Conservation (phyloP, 2,329 filamentous ascomycete genomes). For the Zymoseptoria passerinii region DNA sequence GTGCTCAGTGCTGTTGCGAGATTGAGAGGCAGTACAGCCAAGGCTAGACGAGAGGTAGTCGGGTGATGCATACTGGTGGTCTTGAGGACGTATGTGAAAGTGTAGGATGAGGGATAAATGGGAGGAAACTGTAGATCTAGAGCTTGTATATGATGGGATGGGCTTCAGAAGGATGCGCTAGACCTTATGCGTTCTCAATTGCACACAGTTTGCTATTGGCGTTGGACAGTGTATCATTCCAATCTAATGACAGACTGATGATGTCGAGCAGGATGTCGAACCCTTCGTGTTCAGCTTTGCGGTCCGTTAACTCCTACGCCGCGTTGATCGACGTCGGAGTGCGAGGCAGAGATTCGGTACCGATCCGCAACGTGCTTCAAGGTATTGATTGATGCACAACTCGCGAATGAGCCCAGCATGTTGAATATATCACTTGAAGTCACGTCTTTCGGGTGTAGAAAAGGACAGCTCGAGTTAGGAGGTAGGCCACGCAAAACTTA, state of each 20-base stretch:
- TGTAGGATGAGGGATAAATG: not conserved
- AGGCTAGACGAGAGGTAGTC: not conserved
- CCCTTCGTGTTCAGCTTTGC: not conserved
- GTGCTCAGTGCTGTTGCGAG: not conserved
- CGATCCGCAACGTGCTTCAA: not conserved
- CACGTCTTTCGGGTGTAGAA: not conserved
- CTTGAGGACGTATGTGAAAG: not conserved
- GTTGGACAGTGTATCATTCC: not conserved
- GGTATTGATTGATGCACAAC: not conserved
- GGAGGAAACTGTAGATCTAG: not conserved
- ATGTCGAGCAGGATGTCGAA: not conserved
- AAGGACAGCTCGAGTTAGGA: not conserved
- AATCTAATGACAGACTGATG: not conserved
- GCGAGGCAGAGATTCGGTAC: not conserved
- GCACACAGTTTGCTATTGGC: not conserved
- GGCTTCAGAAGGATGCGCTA: not conserved
- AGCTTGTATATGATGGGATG: not conserved
- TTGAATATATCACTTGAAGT: not conserved
- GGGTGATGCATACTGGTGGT: not conserved
- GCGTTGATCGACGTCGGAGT: not conserved
- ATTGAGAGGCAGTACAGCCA: not conserved
- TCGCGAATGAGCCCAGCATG: not conserved
- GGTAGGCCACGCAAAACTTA: not conserved
- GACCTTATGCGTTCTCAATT: not conserved
- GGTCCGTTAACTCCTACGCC: too few relatives aligned